A percentile compares a stretch with the other conserved stretches of the same genome.
Evolutionary conservation across 148 eudicot genomes (phyloP).

Genomic region (Arctostaphylos glauca): DNA sequence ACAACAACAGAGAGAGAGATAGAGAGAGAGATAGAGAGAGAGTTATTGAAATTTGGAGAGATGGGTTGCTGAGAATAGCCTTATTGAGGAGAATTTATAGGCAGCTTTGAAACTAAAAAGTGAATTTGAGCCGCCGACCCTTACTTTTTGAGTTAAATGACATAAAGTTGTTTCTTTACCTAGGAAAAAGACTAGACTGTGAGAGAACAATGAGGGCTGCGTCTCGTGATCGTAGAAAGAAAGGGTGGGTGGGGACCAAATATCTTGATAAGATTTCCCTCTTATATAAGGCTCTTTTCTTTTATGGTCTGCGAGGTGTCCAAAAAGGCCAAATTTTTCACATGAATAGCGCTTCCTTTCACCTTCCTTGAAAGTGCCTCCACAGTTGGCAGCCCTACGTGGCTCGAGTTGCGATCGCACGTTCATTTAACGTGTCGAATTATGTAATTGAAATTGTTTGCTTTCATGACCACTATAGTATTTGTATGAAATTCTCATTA

Average conservation of each 20-base stretch:
- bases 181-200: slow-evolving; percentile 18
- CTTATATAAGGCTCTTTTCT: not conserved
- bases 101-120: not conserved
- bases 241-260: slow-evolving; percentile 2
- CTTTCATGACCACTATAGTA: not conserved
- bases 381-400: not conserved
- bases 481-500: not conserved
- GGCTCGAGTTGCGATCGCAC: not conserved
- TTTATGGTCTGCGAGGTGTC: not conserved
- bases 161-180: slow-evolving; percentile 12
- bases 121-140: slow-evolving; percentile 15
- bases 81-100: slow-evolving; percentile 9
- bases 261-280: slow-evolving; percentile 5
- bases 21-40: not conserved
- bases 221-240: not conserved
- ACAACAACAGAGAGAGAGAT: not conserved
- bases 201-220: slow-evolving; percentile 14
- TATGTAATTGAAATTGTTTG: not conserved
- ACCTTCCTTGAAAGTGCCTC: not conserved
- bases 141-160: slow-evolving; percentile 18
- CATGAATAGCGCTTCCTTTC: not conserved
- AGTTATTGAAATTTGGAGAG: not conserved
- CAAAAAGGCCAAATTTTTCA: too few relatives aligned
- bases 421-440: not conserved
- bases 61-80: slow-evolving; percentile 2